phyloP scores from a whole-genome alignment of 148 eudicot species.

The Cornus controversa region DNA sequence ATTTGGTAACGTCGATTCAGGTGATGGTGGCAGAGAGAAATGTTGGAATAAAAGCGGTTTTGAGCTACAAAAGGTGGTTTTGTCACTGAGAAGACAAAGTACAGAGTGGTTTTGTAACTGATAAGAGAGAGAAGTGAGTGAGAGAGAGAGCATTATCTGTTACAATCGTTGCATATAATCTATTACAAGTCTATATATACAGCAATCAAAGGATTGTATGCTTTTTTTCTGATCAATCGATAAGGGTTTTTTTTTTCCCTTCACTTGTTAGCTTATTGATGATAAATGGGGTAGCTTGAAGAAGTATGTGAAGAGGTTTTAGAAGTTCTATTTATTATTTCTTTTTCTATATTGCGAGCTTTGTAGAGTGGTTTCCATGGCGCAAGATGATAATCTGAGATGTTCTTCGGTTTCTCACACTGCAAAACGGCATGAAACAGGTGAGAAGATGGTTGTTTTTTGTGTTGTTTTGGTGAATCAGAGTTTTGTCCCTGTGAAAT shows the following conservation, averaged over 20 bases:
- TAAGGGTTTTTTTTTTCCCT: neutral
- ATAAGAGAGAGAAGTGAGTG: conserved; percentile 34
- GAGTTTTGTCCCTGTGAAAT: neutral
- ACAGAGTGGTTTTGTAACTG: conserved; percentile 53
- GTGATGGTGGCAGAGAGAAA: conserved; percentile 15
- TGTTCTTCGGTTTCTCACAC: conserved; percentile 4
- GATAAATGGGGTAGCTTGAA: conserved; percentile 28
- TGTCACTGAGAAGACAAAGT: conserved; percentile 31
- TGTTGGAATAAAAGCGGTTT: conserved; percentile 19
- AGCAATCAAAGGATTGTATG: conserved; percentile 7
- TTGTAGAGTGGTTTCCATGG: conserved; percentile 33
- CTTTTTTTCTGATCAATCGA: too few species aligned
- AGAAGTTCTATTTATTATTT: neutral
- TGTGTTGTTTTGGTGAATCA: neutral
- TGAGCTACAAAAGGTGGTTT: conserved; percentile 16
- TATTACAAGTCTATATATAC: neutral
- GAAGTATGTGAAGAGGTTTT: conserved; percentile 6
- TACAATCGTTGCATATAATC: conserved; percentile 18
- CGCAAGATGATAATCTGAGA: conserved; percentile 29
- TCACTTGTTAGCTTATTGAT: conserved; percentile 20
- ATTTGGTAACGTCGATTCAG: conserved; percentile 36
- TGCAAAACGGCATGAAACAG: conserved; percentile 28
- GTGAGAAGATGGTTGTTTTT: conserved; percentile 23
- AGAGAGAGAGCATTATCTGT: conserved; percentile 12
- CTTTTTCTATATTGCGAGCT: conserved; percentile 6